Conservation (phyloP, 148 eudicot genomes). For the Camellia sinensis region DNA sequence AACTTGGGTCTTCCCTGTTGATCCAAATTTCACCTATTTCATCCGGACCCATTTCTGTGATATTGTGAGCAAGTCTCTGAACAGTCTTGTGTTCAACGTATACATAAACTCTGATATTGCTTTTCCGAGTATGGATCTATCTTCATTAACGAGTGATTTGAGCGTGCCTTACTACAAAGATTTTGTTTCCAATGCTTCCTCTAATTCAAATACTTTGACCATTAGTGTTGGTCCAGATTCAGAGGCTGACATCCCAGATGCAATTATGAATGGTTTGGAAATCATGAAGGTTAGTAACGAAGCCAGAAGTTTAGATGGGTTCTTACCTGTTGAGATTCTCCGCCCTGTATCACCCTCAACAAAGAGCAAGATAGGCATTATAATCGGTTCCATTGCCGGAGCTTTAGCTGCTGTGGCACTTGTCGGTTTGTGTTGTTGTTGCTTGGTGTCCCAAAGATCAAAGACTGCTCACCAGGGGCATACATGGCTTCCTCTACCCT, state of each 20-base stretch:
- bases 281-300: constrained; percentile 81
- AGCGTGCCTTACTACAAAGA: constrained; percentile 68
- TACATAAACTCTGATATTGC: constrained; percentile 65
- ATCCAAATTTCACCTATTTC: constrained; percentile 65
- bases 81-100: constrained; percentile 62
- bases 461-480: constrained; percentile 46
- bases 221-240: constrained; percentile 74
- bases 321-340: constrained; percentile 50
- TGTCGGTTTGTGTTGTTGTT: constrained; percentile 46
- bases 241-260: constrained; percentile 35
- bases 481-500: constrained; percentile 72
- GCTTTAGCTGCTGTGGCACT: constrained; percentile 39
- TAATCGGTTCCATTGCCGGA: constrained; percentile 51
- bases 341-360: constrained; percentile 33
- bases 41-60: constrained; percentile 73
- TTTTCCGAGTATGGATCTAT: constrained; percentile 52
- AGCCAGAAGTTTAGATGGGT: constrained; percentile 64
- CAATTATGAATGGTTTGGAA: constrained; percentile 77
- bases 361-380: constrained; percentile 31
- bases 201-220: constrained; percentile 42
- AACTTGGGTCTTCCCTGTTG: constrained; percentile 74
- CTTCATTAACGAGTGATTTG: constrained; percentile 47
- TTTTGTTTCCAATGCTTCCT: constrained; percentile 51
- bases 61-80: constrained; percentile 57
- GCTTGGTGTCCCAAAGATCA: constrained; percentile 40